Percentiles rank a stretch among this genome's conserved stretches.
Conservation (phyloP, 1,139 yeast genomes). For the Pichia sp. region DNA sequence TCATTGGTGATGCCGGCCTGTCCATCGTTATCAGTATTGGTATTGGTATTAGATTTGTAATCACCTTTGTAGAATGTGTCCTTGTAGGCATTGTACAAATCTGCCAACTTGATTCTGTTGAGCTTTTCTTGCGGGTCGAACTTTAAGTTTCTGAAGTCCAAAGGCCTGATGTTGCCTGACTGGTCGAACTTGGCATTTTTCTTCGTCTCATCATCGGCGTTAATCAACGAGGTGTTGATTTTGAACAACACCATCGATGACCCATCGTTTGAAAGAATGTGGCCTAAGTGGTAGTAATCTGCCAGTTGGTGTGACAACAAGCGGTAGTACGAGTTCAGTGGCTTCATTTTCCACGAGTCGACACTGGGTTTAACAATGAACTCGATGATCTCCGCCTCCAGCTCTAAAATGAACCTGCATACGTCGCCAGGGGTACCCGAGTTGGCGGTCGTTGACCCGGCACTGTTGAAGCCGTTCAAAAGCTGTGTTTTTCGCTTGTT, state of each 20-base stretch:
- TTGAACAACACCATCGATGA: conserved; percentile 42
- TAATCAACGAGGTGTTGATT: conserved; percentile 33
- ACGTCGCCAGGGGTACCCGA: conserved; percentile 19
- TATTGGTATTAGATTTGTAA: not conserved
- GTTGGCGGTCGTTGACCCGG: not conserved
- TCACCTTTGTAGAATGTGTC: conserved; percentile 14
- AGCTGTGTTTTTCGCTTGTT: conserved; percentile 19
- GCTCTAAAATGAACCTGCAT: conserved; percentile 42
- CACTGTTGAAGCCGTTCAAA: not conserved
- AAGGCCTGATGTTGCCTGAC: conserved; percentile 32
- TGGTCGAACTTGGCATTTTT: conserved; percentile 29
- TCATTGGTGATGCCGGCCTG: not conserved
- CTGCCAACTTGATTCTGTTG: conserved; percentile 27
- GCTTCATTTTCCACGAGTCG: conserved; percentile 45
- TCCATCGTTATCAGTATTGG: not conserved
- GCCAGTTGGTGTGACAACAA: conserved; percentile 65
- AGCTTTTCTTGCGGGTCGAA: conserved; percentile 32
- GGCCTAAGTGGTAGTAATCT: conserved; percentile 58
- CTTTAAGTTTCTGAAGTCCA: conserved; percentile 26
- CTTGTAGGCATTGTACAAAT: conserved; percentile 23
- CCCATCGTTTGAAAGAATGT: conserved; percentile 45
- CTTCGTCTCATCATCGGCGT: conserved; percentile 32
- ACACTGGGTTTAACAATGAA: conserved; percentile 37
- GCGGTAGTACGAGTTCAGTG: conserved; percentile 63
- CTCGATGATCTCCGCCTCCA: conserved; percentile 46